These are phyloP conservation scores for Benincasa hispida DNA, from an alignment of 306 rosid genomes.

Conservation along the genomic window DNA sequence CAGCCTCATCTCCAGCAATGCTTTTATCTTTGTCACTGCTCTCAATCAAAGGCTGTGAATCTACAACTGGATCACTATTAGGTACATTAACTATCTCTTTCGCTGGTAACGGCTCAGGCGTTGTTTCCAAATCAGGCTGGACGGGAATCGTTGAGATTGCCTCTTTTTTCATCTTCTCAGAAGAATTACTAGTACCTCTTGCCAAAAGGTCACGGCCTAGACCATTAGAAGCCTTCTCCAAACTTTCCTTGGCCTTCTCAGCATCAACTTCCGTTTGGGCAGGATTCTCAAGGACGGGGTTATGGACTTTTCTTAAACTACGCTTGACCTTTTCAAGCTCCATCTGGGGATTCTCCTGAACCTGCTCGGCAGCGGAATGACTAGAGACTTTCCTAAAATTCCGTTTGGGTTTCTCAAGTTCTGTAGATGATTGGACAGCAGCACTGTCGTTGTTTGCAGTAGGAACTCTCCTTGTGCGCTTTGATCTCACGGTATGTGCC, in stretches of 20 bases:
- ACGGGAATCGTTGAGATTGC: constrained; percentile 11
- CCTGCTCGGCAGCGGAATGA: constrained; percentile 45
- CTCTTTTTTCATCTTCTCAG: constrained; percentile 48
- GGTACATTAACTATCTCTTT: constrained; percentile 36
- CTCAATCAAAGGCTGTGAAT: constrained; percentile 40
- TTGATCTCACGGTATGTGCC: constrained; percentile 55
- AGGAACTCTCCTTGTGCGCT: constrained; percentile 56
- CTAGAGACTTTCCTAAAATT: constrained; percentile 42
- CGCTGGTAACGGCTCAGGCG: constrained; percentile 27
- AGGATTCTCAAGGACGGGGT: constrained; percentile 58
- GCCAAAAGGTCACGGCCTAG: constrained; percentile 27
- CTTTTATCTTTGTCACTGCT: constrained; percentile 32
- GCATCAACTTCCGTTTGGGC: constrained; percentile 40
- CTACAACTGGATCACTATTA: constrained; percentile 32
- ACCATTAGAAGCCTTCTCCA: constrained; percentile 39
- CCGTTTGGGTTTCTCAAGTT: constrained; percentile 80
- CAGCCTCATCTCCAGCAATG: constrained; percentile 28
- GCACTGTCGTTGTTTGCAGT: constrained; percentile 36
- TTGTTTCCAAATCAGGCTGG: constrained; percentile 37
- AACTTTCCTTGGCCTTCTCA: constrained; percentile 34
- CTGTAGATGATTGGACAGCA: constrained; percentile 44
- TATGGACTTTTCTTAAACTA: constrained; percentile 83
- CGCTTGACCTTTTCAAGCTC: constrained; percentile 96
- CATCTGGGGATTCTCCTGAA: constrained; percentile 70
- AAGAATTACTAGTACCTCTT: constrained; percentile 16